Conservation (phyloP, 2,329 filamentous ascomycete genomes). For the Epichloe hybrida region DNA sequence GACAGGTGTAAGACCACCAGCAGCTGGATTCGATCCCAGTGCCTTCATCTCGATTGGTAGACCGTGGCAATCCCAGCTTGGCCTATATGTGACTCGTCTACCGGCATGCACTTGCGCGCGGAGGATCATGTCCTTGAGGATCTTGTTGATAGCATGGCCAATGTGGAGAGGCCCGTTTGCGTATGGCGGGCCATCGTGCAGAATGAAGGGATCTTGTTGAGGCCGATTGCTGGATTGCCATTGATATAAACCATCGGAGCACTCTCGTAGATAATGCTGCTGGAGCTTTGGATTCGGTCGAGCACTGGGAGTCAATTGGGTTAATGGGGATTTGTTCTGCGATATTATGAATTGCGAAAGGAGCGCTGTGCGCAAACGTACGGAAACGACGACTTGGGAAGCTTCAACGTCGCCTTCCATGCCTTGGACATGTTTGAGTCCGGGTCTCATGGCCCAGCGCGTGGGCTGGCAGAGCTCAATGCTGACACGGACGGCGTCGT, state of each 20-base stretch:
- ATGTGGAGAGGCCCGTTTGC: constrained; percentile 87
- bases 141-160: constrained; percentile 92
- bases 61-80: constrained; percentile 97
- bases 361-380: constrained; percentile 24
- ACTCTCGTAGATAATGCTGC: constrained; percentile 54
- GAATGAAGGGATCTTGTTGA: constrained; percentile 50
- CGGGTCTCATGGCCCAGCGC: constrained; percentile 16
- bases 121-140: constrained; percentile 87
- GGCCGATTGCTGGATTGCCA: constrained; percentile 59
- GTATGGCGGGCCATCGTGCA: constrained; percentile 95
- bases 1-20: constrained; percentile 34
- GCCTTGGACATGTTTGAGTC: constrained; percentile 35
- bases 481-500: neutral
- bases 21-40: constrained; percentile 39
- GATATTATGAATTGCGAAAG: neutral
- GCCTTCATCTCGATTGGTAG: constrained; percentile 96
- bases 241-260: constrained; percentile 75
- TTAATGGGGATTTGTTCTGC: constrained; percentile 1
- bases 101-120: constrained; percentile 67
- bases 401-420: constrained; percentile 61
- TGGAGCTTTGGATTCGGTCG: constrained; percentile 37
- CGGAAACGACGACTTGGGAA: constrained; percentile 65
- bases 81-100: constrained; percentile 60
- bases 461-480: constrained; percentile 4
- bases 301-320: constrained; percentile 24